phyloP scores from a whole-genome alignment of 2,329 filamentous ascomycete species.

The Leptoxyphium fumago region DNA sequence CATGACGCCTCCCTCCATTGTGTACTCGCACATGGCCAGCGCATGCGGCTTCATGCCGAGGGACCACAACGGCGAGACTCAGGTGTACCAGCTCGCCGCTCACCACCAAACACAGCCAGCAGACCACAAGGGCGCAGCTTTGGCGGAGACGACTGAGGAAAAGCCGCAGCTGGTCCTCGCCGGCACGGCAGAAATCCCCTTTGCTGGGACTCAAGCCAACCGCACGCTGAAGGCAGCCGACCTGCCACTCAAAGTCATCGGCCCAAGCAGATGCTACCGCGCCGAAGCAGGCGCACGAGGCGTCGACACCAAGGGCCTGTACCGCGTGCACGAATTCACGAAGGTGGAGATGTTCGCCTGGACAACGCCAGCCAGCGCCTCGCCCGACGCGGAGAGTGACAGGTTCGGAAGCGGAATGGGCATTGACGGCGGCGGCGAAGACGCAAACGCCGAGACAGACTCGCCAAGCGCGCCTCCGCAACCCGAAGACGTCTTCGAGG shows the following conservation, averaged over 20 bases:
- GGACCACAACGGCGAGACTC: constrained; percentile 79
- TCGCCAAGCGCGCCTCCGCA: constrained; percentile 13
- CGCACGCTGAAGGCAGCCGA: constrained; percentile 47
- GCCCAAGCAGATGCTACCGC: constrained; percentile 82
- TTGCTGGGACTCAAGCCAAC: constrained; percentile 79
- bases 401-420: constrained; percentile 9
- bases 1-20: constrained; percentile 73
- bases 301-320: constrained; percentile 82
- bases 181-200: constrained; percentile 85
- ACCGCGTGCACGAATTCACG: constrained; percentile 95
- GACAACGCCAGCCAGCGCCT: constrained; percentile 44
- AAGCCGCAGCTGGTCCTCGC: constrained; percentile 63
- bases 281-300: constrained; percentile 87
- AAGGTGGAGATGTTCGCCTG: constrained; percentile 98
- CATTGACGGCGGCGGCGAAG: constrained; percentile 5
- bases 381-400: constrained; percentile 8
- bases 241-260: constrained; percentile 67
- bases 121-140: neutral
- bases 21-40: constrained; percentile 79
- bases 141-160: constrained; percentile 27
- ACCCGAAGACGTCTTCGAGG: constrained; percentile 53
- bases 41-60: constrained; percentile 92
- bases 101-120: constrained; percentile 39
- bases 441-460: constrained; percentile 4
- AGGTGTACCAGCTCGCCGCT: constrained; percentile 60